Evolutionary conservation across 1,284 basidiomycete genomes (phyloP).

Genomic region (Coniophora puteana): DNA sequence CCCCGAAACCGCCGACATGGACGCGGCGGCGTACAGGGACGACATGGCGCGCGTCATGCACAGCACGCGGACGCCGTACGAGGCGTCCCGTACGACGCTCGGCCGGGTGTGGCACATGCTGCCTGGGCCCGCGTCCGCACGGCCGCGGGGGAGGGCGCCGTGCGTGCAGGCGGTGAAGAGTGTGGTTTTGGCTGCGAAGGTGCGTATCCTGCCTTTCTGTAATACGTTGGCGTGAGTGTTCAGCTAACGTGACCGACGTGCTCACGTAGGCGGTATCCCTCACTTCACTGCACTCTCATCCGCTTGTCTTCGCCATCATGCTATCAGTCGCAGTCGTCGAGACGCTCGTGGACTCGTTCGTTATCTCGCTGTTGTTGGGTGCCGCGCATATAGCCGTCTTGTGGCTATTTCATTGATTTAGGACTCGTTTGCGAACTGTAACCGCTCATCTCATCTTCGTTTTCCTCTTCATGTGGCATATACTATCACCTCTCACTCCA

Average conservation of each 20-base stretch:
- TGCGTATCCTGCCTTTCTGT: constrained; percentile 19
- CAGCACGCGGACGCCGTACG: constrained; percentile 1
- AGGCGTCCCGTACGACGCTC: constrained; percentile 12
- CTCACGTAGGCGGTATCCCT: constrained; percentile 22
- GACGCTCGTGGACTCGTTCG: constrained; percentile 39
- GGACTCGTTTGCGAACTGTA: background rate
- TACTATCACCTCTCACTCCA: background rate
- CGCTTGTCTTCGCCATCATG: constrained; percentile 31
- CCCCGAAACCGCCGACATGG: background rate
- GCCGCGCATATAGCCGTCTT: constrained; percentile 33
- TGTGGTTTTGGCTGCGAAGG: constrained; percentile 45
- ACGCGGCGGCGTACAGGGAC: background rate
- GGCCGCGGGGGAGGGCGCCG: constrained; percentile 15
- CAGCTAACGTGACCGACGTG: constrained; percentile 27
- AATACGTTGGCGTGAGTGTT: background rate
- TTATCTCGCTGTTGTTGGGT: constrained; percentile 34
- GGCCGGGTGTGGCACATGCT: constrained; percentile 10
- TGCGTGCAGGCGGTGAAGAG: constrained; percentile 35
- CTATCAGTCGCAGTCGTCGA: constrained; percentile 40
- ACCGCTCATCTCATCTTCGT: background rate
- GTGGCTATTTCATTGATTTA: constrained; percentile 13
- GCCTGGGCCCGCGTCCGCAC: constrained; percentile 7
- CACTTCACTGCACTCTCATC: constrained; percentile 12
- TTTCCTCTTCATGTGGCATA: background rate
- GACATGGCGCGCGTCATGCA: background rate